These are phyloP conservation scores for Jatropha podagrica DNA, from an alignment of 441 rosid species.

Conservation along the genomic window DNA sequence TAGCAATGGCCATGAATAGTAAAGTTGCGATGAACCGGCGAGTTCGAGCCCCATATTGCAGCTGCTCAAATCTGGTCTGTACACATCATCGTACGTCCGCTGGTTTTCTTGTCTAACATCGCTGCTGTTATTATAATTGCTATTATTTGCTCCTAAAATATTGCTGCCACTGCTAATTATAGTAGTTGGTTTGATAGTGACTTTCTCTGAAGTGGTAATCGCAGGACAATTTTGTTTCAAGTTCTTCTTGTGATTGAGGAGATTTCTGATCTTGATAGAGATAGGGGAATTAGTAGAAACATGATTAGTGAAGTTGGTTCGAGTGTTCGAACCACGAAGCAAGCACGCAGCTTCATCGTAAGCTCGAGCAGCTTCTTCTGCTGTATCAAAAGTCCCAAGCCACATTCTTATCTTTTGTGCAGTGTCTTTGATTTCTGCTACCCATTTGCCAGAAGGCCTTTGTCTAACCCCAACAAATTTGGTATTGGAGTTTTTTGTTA, in stretches of 20 bases:
- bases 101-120: slow-evolving; percentile 24
- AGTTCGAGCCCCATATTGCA: slow-evolving; percentile 29
- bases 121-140: background rate
- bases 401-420: slow-evolving; percentile 88
- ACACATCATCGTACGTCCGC: slow-evolving; percentile 35
- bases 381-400: slow-evolving; percentile 84
- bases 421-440: slow-evolving; percentile 92
- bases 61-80: slow-evolving; percentile 50
- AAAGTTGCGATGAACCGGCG: slow-evolving; percentile 21
- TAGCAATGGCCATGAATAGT: slow-evolving; percentile 47
- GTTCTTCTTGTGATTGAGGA: slow-evolving; percentile 61
- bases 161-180: slow-evolving; percentile 16
- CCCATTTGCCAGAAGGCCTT: slow-evolving; percentile 94
- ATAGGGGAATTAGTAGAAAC: slow-evolving; percentile 51
- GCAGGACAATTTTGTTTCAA: slow-evolving; percentile 36
- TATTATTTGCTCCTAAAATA: background rate
- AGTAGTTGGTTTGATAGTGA: slow-evolving; percentile 29
- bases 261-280: slow-evolving; percentile 64
- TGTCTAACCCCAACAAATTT: slow-evolving; percentile 87
- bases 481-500: slow-evolving; percentile 27
- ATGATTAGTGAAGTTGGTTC: slow-evolving; percentile 67
- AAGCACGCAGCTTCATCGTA: slow-evolving; percentile 90
- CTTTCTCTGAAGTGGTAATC: slow-evolving; percentile 21
- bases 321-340: slow-evolving; percentile 76
- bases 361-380: slow-evolving; percentile 86